These are phyloP conservation scores for Penicillium dipodomyicola DNA, from an alignment of 495 filamentous ascomycete genomes.

Conservation along the genomic window DNA sequence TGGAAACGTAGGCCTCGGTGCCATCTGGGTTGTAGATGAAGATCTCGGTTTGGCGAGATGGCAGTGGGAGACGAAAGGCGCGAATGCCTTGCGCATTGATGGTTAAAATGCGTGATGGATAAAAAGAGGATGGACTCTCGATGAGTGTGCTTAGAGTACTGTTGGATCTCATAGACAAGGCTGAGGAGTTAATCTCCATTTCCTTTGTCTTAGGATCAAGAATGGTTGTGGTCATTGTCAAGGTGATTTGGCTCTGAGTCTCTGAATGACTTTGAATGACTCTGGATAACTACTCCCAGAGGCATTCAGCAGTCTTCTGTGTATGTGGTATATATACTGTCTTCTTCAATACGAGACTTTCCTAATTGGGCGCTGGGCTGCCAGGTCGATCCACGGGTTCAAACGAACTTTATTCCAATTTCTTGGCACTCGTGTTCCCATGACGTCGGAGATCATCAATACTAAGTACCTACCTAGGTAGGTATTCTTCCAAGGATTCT, in stretches of 20 bases:
- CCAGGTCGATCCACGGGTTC: conserved; percentile 2
- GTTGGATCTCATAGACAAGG: conserved; percentile 10
- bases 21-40: conserved; percentile 40
- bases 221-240: conserved; percentile 6
- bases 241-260: background rate
- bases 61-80: conserved; percentile 43
- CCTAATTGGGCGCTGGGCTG: conserved; percentile 14
- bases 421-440: conserved; percentile 1
- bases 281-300: too few species aligned
- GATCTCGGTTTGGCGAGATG: conserved; percentile 42
- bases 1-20: conserved; percentile 39
- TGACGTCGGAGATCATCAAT: background rate
- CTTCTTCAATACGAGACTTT: conserved; percentile 23
- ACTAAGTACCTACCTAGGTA: too few species aligned
- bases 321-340: background rate
- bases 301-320: too few species aligned
- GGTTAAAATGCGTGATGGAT: conserved; percentile 31
- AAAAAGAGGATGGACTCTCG: conserved; percentile 11
- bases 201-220: conserved; percentile 9
- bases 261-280: background rate
- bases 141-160: conserved; percentile 13
- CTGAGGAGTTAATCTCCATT: conserved; percentile 8
- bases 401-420: background rate
- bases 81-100: conserved; percentile 47
- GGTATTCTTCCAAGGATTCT: too few species aligned